Conservation (phyloP, 768 basidiomycete species). For the Leucocoprinus birnbaumii region DNA sequence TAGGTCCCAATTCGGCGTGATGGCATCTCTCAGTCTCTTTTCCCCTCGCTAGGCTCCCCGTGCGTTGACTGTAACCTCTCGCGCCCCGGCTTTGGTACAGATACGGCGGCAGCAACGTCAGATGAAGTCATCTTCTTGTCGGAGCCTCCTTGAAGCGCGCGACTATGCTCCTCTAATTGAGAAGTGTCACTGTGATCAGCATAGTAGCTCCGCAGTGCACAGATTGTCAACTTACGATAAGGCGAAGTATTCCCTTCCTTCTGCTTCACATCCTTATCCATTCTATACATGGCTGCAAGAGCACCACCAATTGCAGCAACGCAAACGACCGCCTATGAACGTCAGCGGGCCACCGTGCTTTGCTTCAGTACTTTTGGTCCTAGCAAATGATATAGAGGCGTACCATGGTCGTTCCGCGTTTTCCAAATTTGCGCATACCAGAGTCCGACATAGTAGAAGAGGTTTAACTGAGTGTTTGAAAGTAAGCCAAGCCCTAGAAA, state of each 20-base stretch:
- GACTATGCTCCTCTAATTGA: constrained; percentile 15
- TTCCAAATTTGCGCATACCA: constrained; percentile 1
- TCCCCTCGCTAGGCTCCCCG: neutral
- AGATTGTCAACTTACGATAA: constrained; percentile 23
- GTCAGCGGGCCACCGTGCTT: neutral
- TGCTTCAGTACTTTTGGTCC: no score
- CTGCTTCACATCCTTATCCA: constrained; percentile 28
- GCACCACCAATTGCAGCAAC: constrained; percentile 24
- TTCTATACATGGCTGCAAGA: constrained; percentile 29
- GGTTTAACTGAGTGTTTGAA: no score
- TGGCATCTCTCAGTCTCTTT: no score
- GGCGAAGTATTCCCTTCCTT: constrained; percentile 30
- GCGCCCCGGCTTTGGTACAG: constrained; percentile 29
- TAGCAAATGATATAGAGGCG: neutral
- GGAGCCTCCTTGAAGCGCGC: constrained; percentile 20
- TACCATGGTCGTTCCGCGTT: constrained; percentile 16
- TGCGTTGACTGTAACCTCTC: constrained; percentile 4
- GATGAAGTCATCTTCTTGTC: constrained; percentile 36
- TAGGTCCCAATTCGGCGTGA: no score
- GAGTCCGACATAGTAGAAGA: neutral
- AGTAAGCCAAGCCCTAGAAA: no score
- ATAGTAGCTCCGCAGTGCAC: neutral
- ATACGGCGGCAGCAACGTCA: constrained; percentile 36
- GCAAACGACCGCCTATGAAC: constrained; percentile 26
- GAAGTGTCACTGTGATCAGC: neutral